A percentile compares a stretch with the other conserved stretches of the same genome.
These are phyloP conservation scores for Castanopsis chinensis DNA, from an alignment of 306 rosid genomes.

Conservation along the genomic window DNA sequence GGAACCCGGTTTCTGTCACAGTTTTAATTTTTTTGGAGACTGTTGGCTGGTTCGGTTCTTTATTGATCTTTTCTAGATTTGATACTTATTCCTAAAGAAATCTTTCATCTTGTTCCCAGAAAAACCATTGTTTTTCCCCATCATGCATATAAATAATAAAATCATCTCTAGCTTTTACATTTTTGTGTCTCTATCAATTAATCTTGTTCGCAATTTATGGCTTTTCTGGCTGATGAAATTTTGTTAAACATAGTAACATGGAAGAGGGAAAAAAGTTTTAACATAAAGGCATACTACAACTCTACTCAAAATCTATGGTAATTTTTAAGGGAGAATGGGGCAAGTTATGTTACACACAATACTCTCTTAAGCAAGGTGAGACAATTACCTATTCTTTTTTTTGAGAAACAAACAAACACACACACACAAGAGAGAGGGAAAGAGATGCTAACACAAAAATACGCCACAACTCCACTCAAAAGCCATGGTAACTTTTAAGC, in stretches of 20 bases:
- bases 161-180: background rate
- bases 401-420: no score
- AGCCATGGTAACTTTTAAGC: no score
- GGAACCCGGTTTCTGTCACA: background rate
- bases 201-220: constrained; percentile 4
- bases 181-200: background rate
- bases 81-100: background rate
- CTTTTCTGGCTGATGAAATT: constrained; percentile 10
- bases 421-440: accelerated
- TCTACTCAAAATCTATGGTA: accelerated
- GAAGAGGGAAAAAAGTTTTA: accelerated
- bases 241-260: constrained; percentile 3
- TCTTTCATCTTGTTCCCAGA: background rate
- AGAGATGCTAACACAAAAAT: no score
- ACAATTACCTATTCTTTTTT: no score
- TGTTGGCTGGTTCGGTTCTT: background rate
- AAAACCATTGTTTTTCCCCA: background rate
- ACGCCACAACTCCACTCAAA: no score
- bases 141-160: background rate
- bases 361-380: accelerated
- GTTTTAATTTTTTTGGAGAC: background rate
- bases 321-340: accelerated
- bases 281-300: accelerated
- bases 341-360: no score
- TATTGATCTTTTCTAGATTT: background rate